Base-by-base conservation (phyloP, 2,329 filamentous ascomycete species). In the Fusarium buharicum region DNA sequence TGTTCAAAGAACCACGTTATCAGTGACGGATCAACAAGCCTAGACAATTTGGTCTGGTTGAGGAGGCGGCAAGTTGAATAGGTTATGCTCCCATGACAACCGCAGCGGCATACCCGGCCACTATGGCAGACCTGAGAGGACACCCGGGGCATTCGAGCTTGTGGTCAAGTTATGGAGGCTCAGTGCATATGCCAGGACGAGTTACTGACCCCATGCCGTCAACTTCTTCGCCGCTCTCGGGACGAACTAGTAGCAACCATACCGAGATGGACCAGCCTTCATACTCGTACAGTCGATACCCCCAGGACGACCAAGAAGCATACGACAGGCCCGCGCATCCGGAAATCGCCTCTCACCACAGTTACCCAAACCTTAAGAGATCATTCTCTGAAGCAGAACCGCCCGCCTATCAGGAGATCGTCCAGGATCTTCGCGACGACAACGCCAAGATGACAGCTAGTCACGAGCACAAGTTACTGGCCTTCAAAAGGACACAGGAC, bases 71-170 rank as follows among this genome's bases (percentile, higher is more conserved):
- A 59, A 55, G 41, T 45, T 59, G 50, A 59, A 57, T 62, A 65
- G 72, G 79, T 78, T 72, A 84, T 83, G 82, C 73, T 79, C 82
- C 77, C 81, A 86, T 86, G 83, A 85, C 84, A 79, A 84, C 83
- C 78, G 82, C 82, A 72, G 77, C 83, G 75, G 84, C 83, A 67
- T 85, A 86, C 75, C 82, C 84, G 78, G 81, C 82, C 73, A 84
- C 80, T 74, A 86, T 87, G 84, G 83, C 84, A 82, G 84, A 86
- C 74, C 74, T 87, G 78, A 86, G 86, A 81, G 77, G 79, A 73
- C 84, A 87, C 76, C 77, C 83, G 71, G 76, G 81, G 73, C 84
- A 86, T 75, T 78, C 81, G 69, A 81, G 79, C 74, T 75, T 87
- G 68, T 87, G 84, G 84, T 78, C 83, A 68, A 84, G 79, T 77